Percentiles rank a stretch among this genome's conserved stretches.
phyloP scores from a whole-genome alignment of 192 early-diverging fungal species.

The Mortierella antarctica region DNA sequence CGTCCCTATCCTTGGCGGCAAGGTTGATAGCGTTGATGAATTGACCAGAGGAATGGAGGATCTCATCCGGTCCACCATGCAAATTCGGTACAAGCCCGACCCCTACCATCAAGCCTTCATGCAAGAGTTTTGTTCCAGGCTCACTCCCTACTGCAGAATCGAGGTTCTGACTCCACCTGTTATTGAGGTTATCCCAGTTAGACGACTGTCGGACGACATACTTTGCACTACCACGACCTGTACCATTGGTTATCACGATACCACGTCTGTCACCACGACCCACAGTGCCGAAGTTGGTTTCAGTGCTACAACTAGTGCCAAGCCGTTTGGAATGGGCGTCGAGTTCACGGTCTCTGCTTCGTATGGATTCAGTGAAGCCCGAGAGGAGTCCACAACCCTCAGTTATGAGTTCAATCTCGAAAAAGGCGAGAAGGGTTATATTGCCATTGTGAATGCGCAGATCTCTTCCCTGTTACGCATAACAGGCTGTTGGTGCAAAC shows the following conservation, averaged over 20 bases:
- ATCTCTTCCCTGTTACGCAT: background rate
- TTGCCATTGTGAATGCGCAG: constrained; percentile 4
- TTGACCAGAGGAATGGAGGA: too few species aligned
- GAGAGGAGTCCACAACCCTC: background rate
- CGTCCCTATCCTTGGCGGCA: too few species aligned
- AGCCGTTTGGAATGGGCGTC: constrained; percentile 6
- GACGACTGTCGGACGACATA: background rate
- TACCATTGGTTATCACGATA: background rate
- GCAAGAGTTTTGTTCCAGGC: too few species aligned
- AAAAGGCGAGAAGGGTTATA: background rate
- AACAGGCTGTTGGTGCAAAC: background rate
- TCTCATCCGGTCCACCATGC: too few species aligned
- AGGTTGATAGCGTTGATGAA: too few species aligned
- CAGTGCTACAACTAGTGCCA: background rate
- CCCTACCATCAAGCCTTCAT: too few species aligned
- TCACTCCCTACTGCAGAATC: background rate
- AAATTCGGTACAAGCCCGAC: too few species aligned
- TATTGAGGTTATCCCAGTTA: background rate
- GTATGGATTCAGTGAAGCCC: constrained; percentile 4
- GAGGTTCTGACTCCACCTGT: background rate
- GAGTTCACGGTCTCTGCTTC: background rate
- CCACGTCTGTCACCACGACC: constrained; percentile 6
- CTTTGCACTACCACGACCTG: background rate
- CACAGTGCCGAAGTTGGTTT: background rate
- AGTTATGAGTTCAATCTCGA: background rate